These are phyloP conservation scores for Diphasiastrum complanatum DNA, from an alignment of 83 land plant genomes.

Conservation along the genomic window DNA sequence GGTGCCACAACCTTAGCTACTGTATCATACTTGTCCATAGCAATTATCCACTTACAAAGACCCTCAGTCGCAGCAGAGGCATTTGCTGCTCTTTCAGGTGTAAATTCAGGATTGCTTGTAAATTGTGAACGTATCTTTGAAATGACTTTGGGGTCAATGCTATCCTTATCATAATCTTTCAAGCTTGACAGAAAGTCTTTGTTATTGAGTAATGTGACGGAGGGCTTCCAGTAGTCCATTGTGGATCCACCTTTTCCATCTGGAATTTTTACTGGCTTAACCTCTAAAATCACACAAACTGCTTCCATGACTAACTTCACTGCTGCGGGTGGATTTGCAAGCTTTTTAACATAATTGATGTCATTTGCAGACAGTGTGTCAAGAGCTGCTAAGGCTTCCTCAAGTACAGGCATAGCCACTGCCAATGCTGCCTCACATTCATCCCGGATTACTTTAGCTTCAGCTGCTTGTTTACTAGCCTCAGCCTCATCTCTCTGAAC, in stretches of 20 bases:
- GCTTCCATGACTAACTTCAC: constrained; percentile 42
- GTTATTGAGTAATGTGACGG: constrained; percentile 33
- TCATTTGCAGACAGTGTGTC: constrained; percentile 44
- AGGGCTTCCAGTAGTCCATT: constrained; percentile 41
- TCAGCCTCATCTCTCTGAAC: constrained; percentile 41
- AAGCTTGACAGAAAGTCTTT: constrained; percentile 31
- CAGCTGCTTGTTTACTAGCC: constrained; percentile 39
- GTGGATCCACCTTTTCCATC: constrained; percentile 39
- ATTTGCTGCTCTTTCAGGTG: constrained; percentile 41
- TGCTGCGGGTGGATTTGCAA: constrained; percentile 38
- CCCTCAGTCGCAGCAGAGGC: constrained; percentile 46
- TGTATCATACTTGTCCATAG: constrained; percentile 43
- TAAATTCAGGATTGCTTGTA: constrained; percentile 33
- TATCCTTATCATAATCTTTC: constrained; percentile 42
- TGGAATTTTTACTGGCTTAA: constrained; percentile 36
- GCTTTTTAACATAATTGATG: constrained; percentile 43
- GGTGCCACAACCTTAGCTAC: constrained; percentile 41
- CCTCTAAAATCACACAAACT: constrained; percentile 40
- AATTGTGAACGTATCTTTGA: constrained; percentile 29
- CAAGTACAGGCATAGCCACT: constrained; percentile 39
- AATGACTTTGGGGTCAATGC: constrained; percentile 32
- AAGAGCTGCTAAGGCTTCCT: constrained; percentile 40
- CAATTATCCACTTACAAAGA: constrained; percentile 44
- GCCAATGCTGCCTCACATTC: constrained; percentile 42
- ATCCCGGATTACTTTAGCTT: constrained; percentile 33